Evolutionary conservation across 2,329 filamentous ascomycete genomes (phyloP).

Genomic region (Claviceps sp.): DNA sequence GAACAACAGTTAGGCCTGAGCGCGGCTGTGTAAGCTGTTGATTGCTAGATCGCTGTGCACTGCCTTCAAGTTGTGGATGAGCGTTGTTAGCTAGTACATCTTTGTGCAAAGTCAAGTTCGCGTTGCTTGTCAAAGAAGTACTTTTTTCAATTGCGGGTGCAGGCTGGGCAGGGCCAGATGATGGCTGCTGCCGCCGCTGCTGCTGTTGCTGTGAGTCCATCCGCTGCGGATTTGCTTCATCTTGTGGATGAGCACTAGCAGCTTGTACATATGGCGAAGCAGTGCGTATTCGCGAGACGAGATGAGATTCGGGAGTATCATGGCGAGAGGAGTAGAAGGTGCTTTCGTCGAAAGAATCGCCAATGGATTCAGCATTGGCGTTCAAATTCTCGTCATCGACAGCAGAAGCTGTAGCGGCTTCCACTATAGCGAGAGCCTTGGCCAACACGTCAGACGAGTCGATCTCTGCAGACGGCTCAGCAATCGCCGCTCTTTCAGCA

Average conservation of each 20-base stretch:
- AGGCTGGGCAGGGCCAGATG: neutral
- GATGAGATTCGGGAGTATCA: slow-evolving; percentile 53
- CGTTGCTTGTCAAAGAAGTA: neutral
- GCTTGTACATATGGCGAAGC: slow-evolving; percentile 20
- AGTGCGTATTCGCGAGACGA: slow-evolving; percentile 35
- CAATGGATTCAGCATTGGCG: slow-evolving; percentile 47
- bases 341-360: slow-evolving; percentile 82
- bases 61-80: neutral
- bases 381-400: slow-evolving; percentile 38
- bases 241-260: slow-evolving; percentile 8
- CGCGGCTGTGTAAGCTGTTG: neutral
- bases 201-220: neutral
- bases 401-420: slow-evolving; percentile 49
- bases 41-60: neutral
- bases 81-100: neutral
- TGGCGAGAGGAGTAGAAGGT: slow-evolving; percentile 93
- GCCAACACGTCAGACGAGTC: slow-evolving; percentile 60
- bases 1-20: neutral
- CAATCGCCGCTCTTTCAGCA: slow-evolving; percentile 29
- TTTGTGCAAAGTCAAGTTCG: slow-evolving; percentile 5
- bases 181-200: neutral
- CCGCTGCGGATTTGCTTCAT: slow-evolving; percentile 2
- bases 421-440: slow-evolving; percentile 57
- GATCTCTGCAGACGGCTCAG: slow-evolving; percentile 49
- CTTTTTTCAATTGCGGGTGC: neutral